phyloP scores from a whole-genome alignment of 305 asterid genomes.

The Rubia balearica region DNA sequence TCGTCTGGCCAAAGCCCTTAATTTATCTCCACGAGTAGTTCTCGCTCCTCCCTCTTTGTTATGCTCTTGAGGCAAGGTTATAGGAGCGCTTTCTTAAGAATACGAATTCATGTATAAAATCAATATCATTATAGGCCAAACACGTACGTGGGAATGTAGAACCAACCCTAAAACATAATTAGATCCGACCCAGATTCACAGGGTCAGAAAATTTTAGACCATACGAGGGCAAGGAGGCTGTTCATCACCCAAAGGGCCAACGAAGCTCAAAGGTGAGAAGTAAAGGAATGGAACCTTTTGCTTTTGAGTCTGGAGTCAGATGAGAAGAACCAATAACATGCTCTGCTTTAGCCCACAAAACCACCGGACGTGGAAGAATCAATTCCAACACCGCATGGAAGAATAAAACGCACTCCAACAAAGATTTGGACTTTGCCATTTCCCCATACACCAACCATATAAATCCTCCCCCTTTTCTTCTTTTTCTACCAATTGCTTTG shows the following conservation, averaged over 20 bases:
- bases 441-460: slow-evolving; percentile 20
- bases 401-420: slow-evolving; percentile 53
- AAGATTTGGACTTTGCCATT: slow-evolving; percentile 39
- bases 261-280: background rate
- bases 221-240: background rate
- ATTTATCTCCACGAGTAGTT: no score
- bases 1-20: no score
- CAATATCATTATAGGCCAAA: no score
- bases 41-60: no score
- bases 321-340: background rate
- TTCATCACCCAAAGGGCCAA: background rate
- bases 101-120: no score
- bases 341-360: slow-evolving; percentile 1
- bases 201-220: no score
- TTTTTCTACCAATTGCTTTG: background rate
- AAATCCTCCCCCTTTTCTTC: background rate
- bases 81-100: no score
- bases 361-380: slow-evolving; percentile 39
- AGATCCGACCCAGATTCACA: no score
- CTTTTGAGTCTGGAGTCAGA: slow-evolving; percentile 1
- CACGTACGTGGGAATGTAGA: no score
- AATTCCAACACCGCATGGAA: slow-evolving; percentile 28
- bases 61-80: no score
- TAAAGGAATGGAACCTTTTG: slow-evolving; percentile 15
- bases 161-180: no score